Percentiles rank a stretch among this genome's conserved stretches.
phyloP scores from a whole-genome alignment of 2,329 filamentous ascomycete species.

The Arthrobotrys musiformis region DNA sequence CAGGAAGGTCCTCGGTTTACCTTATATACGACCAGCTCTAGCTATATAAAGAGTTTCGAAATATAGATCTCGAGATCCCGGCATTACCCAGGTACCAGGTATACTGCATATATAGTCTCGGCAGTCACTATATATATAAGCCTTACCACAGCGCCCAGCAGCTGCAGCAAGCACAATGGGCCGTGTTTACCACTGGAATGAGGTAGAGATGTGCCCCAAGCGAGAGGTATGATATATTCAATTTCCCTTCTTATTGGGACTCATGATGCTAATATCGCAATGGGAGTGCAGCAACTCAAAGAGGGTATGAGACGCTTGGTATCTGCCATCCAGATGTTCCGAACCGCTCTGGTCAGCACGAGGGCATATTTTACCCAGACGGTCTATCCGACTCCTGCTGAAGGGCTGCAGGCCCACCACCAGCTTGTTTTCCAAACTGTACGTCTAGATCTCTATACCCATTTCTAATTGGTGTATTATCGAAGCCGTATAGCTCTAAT shows the following conservation, averaged over 20 bases:
- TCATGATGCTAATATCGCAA: not conserved
- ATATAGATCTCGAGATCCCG: too few relatives aligned
- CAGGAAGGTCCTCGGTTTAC: too few relatives aligned
- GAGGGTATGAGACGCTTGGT: conserved; percentile 29
- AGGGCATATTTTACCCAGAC: conserved; percentile 32
- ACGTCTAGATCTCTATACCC: not conserved
- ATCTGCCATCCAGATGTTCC: conserved; percentile 34
- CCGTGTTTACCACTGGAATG: conserved; percentile 6
- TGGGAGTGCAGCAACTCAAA: conserved; percentile 45
- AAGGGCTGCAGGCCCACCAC: conserved; percentile 9
- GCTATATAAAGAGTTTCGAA: not conserved
- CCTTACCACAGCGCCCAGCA: not conserved
- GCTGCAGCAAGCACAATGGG: not conserved
- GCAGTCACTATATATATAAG: too few relatives aligned
- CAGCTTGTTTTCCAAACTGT: conserved; percentile 46
- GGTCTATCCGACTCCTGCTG: conserved; percentile 24
- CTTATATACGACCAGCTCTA: too few relatives aligned
- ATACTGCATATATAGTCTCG: too few relatives aligned
- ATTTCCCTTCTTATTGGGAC: not conserved
- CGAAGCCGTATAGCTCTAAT: too few relatives aligned
- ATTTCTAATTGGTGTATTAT: too few relatives aligned
- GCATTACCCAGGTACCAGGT: too few relatives aligned
- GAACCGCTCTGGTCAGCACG: conserved; percentile 17
- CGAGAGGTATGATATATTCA: conserved; percentile 13
- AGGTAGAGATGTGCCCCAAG: conserved; percentile 7